Evolutionary conservation across 2,329 filamentous ascomycete genomes (phyloP).

Genomic region (Helicocarpus griseus): DNA sequence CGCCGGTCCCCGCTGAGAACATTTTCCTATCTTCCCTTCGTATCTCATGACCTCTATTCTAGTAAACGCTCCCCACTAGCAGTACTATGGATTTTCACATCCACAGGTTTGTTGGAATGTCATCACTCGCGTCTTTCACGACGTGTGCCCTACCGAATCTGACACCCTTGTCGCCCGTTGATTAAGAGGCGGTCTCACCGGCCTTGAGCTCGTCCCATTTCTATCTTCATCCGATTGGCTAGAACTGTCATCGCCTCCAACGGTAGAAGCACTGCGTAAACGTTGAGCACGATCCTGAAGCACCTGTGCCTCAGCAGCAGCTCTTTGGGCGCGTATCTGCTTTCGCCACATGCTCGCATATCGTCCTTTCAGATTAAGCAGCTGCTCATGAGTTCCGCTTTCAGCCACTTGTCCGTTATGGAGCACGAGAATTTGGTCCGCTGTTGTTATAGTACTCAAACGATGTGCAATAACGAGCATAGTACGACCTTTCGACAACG

Average conservation of each 20-base stretch:
- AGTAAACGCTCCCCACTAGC: neutral
- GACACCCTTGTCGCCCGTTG: constrained; percentile 8
- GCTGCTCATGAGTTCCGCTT: constrained; percentile 66
- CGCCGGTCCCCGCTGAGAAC: neutral
- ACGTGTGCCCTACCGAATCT: constrained; percentile 1
- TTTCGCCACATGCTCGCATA: constrained; percentile 86
- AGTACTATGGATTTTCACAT: constrained; percentile 1
- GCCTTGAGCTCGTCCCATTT: constrained; percentile 3
- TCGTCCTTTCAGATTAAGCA: constrained; percentile 59
- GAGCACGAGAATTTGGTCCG: constrained; percentile 74
- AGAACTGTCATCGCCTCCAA: constrained; percentile 34
- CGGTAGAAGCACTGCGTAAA: constrained; percentile 32
- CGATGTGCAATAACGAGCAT: constrained; percentile 92
- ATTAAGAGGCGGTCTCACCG: constrained; percentile 9
- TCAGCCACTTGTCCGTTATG: constrained; percentile 69
- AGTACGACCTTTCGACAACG: constrained; percentile 73
- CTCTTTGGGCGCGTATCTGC: constrained; percentile 69
- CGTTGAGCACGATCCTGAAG: constrained; percentile 35
- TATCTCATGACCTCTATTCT: constrained; percentile 1
- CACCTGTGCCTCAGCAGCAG: constrained; percentile 49
- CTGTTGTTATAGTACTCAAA: constrained; percentile 74
- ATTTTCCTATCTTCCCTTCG: constrained; percentile 4
- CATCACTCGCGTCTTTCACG: neutral
- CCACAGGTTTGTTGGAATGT: neutral
- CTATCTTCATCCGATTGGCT: constrained; percentile 41